A percentile compares a stretch with the other conserved stretches of the same genome.
These are phyloP conservation scores for Magnolia changhungtana DNA, from an alignment of 164 flowering plant species.

Conservation along the genomic window DNA sequence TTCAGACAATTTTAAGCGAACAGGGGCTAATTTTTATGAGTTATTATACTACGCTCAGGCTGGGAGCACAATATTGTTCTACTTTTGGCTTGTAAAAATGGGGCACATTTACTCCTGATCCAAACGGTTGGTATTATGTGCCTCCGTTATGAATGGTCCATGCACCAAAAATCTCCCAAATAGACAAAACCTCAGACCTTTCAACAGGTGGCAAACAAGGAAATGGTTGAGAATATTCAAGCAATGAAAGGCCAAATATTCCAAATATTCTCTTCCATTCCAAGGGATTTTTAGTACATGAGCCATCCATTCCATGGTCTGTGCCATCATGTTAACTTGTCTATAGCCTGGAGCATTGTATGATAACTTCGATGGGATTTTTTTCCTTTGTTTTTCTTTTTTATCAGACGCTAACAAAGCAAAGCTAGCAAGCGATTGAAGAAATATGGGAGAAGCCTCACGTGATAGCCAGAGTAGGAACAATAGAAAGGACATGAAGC, in stretches of 20 bases:
- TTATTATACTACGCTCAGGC: background rate
- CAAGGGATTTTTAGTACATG: background rate
- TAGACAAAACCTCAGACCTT: no score
- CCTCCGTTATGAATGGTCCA: no score
- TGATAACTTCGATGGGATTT: background rate
- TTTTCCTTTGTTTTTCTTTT: background rate
- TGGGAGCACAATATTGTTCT: background rate
- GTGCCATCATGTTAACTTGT: background rate
- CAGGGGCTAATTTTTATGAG: background rate
- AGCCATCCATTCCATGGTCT: background rate
- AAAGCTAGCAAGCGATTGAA: background rate
- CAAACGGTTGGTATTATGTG: no score
- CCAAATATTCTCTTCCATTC: no score
- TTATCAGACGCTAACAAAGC: background rate
- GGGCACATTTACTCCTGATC: no score
- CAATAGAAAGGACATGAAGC: constrained; percentile 97
- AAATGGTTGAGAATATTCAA: no score
- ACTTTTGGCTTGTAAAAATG: background rate
- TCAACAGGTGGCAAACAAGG: no score
- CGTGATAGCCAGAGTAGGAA: constrained; percentile 86
- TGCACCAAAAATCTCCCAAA: no score
- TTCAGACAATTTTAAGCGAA: background rate
- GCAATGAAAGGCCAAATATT: no score
- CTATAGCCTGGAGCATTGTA: background rate
- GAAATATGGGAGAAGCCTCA: constrained; percentile 15